Conservation (phyloP, 108 stramenopile species). For the Skeletonema costatum region DNA sequence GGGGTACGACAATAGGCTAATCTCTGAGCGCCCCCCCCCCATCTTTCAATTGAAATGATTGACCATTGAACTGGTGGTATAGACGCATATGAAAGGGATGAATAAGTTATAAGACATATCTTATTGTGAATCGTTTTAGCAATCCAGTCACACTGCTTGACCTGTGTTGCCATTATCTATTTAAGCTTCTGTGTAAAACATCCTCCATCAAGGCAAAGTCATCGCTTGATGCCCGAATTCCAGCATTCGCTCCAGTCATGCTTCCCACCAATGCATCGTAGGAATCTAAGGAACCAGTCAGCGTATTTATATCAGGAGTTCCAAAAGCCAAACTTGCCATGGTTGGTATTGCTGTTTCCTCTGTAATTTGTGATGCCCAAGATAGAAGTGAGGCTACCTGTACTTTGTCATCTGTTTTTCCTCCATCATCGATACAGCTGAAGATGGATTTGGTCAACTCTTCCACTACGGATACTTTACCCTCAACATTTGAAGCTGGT, state of each 20-base stretch:
- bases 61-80: background rate
- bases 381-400: conserved; percentile 9
- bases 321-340: conserved; percentile 55
- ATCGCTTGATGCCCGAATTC: conserved; percentile 1
- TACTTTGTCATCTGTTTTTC: background rate
- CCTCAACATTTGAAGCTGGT: background rate
- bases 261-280: conserved; percentile 33
- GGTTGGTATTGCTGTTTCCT: conserved; percentile 34
- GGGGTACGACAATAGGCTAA: conserved; percentile 27
- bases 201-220: conserved; percentile 19
- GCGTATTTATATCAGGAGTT: conserved; percentile 36
- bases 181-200: conserved; percentile 31
- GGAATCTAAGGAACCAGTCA: conserved; percentile 34
- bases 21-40: conserved; percentile 35
- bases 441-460: conserved; percentile 25
- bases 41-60: background rate
- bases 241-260: background rate
- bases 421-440: background rate
- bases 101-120: background rate
- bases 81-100: background rate
- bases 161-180: conserved; percentile 14
- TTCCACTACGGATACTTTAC: conserved; percentile 5
- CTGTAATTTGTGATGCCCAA: conserved; percentile 29
- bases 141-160: background rate
- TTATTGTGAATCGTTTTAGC: background rate